Evolutionary conservation across 139 green algal species (phyloP).

Genomic region (Chlamydomonas sp.): DNA sequence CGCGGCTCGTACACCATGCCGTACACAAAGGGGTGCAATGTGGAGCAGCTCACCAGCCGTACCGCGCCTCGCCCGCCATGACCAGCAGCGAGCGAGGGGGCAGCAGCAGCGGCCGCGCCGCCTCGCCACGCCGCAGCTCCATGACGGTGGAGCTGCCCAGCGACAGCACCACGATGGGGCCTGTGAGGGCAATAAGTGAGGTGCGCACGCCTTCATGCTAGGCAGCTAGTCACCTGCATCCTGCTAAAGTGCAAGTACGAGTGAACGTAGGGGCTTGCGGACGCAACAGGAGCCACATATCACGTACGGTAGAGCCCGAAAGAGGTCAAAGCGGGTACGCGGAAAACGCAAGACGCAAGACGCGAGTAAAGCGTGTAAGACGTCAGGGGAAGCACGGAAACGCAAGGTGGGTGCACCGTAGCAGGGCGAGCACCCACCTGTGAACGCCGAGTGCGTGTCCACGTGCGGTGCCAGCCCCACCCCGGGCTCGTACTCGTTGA

Average conservation of each 20-base stretch:
- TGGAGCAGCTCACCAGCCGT: constrained; percentile 72
- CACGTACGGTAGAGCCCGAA: no score
- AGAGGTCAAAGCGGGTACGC: no score
- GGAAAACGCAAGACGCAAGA: no score
- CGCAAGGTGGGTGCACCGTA: not conserved
- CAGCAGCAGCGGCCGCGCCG: constrained; percentile 68
- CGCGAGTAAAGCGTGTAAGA: no score
- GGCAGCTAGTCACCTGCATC: no score
- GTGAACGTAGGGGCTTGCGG: no score
- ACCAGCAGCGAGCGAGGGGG: constrained; percentile 89
- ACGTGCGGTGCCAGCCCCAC: constrained; percentile 95
- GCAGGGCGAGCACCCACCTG: constrained; percentile 38
- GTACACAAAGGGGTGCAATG: not conserved
- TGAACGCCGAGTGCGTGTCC: constrained; percentile 96
- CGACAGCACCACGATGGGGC: constrained; percentile 83
- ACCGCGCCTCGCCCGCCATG: constrained; percentile 85
- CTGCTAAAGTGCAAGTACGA: no score
- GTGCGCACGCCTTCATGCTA: no score
- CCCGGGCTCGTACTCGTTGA: constrained; percentile 94
- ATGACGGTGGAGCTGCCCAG: constrained; percentile 82
- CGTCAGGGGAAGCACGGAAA: no score
- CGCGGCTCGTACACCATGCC: not conserved
- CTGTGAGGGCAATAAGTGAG: not conserved
- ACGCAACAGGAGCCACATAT: no score
- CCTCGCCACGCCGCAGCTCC: constrained; percentile 80